These are phyloP conservation scores for Mortierella sp. DNA, from an alignment of 371 early-diverging fungal genomes.

Conservation along the genomic window DNA sequence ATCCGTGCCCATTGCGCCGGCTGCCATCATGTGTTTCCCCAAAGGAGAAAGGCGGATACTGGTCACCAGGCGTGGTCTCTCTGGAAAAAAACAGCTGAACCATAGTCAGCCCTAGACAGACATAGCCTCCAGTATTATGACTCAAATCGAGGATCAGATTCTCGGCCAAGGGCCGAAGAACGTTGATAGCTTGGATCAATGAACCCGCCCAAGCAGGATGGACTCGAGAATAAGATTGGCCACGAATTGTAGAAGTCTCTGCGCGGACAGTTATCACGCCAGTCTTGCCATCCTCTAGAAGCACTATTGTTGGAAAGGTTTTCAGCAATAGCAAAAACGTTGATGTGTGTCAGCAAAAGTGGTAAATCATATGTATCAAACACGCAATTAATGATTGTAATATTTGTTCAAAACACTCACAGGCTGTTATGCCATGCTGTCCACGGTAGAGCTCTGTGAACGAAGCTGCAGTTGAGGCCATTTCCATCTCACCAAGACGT, in stretches of 20 bases:
- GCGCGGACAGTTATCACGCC: slow-evolving; percentile 30
- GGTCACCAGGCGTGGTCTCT: slow-evolving; percentile 19
- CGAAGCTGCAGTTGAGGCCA: not conserved
- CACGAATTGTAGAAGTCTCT: slow-evolving; percentile 14
- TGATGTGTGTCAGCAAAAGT: too few relatives aligned
- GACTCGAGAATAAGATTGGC: slow-evolving; percentile 16
- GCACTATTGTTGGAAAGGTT: slow-evolving; percentile 4
- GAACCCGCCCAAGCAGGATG: slow-evolving; percentile 25
- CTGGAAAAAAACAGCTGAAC: slow-evolving; percentile 37
- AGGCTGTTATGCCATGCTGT: slow-evolving; percentile 24
- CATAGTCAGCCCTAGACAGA: slow-evolving; percentile 26
- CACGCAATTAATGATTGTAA: too few relatives aligned
- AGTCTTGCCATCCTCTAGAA: slow-evolving; percentile 30
- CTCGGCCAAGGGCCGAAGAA: slow-evolving; percentile 21
- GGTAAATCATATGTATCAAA: too few relatives aligned
- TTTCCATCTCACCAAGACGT: slow-evolving; percentile 14
- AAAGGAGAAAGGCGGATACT: slow-evolving; percentile 32
- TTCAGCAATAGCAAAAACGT: too few relatives aligned
- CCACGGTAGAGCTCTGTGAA: slow-evolving; percentile 23
- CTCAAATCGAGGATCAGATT: slow-evolving; percentile 38
- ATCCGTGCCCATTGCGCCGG: slow-evolving; percentile 21
- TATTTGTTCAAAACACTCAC: slow-evolving; percentile 11
- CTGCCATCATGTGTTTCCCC: slow-evolving; percentile 10
- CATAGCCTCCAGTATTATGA: slow-evolving; percentile 27
- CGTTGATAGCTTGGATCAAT: slow-evolving; percentile 24